Evolutionary conservation across 495 filamentous ascomycete genomes (phyloP).

Genomic region (Cenococcum geophilum): DNA sequence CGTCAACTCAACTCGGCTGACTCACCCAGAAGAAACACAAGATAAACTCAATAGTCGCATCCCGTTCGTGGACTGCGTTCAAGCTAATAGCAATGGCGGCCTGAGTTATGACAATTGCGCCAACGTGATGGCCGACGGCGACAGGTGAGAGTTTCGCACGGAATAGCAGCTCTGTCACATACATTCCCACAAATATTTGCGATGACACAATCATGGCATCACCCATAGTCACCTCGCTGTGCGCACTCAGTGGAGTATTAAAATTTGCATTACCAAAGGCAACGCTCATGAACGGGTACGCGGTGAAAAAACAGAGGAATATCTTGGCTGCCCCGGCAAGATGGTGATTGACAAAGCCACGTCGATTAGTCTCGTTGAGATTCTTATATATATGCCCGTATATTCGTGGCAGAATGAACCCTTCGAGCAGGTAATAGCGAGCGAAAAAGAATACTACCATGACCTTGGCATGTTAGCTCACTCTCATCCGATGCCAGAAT

Average conservation of each 20-base stretch:
- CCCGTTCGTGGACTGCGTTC: constrained; percentile 37
- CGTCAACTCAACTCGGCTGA: not conserved
- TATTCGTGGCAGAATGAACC: constrained; percentile 37
- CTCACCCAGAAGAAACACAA: constrained; percentile 47
- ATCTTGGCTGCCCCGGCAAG: constrained; percentile 46
- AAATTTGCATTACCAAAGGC: constrained; percentile 39
- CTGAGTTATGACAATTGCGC: constrained; percentile 46
- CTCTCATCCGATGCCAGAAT: too few species aligned
- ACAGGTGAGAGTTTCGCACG: constrained; percentile 42
- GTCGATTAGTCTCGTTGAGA: constrained; percentile 39
- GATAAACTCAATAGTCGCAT: constrained; percentile 47
- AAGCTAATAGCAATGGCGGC: constrained; percentile 45
- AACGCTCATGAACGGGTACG: constrained; percentile 45
- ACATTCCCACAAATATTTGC: constrained; percentile 47
- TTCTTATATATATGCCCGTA: constrained; percentile 40
- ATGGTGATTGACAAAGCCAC: constrained; percentile 49
- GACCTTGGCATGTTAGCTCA: not conserved
- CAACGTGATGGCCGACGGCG: constrained; percentile 44
- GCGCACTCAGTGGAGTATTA: constrained; percentile 33
- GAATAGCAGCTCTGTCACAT: constrained; percentile 47
- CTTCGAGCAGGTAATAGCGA: constrained; percentile 44
- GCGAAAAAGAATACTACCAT: constrained; percentile 41
- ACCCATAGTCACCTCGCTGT: constrained; percentile 39
- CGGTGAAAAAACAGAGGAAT: constrained; percentile 41
- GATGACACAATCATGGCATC: constrained; percentile 43